Base-by-base conservation (phyloP, 176 grass and related monocot genomes). In the Elaeis guineensis region DNA sequence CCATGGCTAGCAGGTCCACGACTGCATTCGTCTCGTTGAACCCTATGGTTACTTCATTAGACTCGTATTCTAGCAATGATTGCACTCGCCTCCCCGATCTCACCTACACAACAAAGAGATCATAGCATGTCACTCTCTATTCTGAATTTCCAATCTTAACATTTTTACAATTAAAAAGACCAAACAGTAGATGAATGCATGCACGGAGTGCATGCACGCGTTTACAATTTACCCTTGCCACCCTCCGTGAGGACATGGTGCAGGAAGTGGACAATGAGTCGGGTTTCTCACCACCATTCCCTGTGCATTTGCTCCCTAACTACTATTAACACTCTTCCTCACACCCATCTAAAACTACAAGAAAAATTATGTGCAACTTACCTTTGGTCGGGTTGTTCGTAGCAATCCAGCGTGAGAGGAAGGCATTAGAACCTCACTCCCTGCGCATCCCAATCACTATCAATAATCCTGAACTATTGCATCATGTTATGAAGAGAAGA, bases 1-100 rank as follows among this genome's bases (percentile, higher is more conserved):
- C 78, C 72, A 81, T 81, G 44, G 24, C 12, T 15, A 75, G 51
- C 3, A 81, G 65, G 23, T 81, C 71, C 44, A 58, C 50, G 24
- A 69, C 21, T 6, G 55, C 24, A 69, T 63, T 61, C 30, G 64
- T 50, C 51, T 74, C 65, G 21, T 63, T 65, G 12, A 52, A 65
- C 19, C 49, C 54, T 16, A 50, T 5, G 19, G 69, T 26, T 59
- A 60, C 70, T 62, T 69, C 49, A 6, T 66, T 72, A 8, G 55
- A 80, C 18, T 49, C 64, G 25, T 29, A 48, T 15, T 24, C 78
- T 75, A 75, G 55, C 65, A 70, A 55, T 54, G 55, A 24, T 16
- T 52, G 35, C 35, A 44, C 35, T 44, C 32, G 32, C 32, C 32
- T 8, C 6, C 35, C 35, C 35, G 35, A 44, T 44, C 35, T 44